Evolutionary conservation across 306 rosid species (phyloP).

Genomic region (Citrullus mucosospermus): DNA sequence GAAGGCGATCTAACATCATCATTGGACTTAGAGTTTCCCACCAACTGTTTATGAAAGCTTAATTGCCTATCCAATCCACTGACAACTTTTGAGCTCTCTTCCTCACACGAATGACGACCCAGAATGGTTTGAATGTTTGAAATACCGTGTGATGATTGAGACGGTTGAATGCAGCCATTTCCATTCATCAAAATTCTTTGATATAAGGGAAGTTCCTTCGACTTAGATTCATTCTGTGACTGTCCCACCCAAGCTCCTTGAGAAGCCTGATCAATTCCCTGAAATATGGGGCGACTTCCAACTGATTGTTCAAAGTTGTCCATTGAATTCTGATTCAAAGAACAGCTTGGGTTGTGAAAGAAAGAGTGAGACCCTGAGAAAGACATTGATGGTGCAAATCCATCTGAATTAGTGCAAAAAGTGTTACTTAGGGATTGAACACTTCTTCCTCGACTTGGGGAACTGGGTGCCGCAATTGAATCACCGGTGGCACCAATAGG

Average conservation of each 20-base stretch:
- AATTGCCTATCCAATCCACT: conserved; percentile 72
- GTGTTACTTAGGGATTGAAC: conserved; percentile 75
- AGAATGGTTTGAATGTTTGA: conserved; percentile 52
- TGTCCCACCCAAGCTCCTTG: conserved; percentile 67
- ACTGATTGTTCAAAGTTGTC: conserved; percentile 85
- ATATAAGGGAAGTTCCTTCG: conserved; percentile 52
- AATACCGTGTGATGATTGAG: conserved; percentile 50
- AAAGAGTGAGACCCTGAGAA: conserved; percentile 92
- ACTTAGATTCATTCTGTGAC: conserved; percentile 62
- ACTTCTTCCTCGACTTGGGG: conserved; percentile 77
- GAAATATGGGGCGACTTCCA: conserved; percentile 84
- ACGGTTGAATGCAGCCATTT: conserved; percentile 48
- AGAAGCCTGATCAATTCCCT: conserved; percentile 59
- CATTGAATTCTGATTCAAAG: conserved; percentile 70
- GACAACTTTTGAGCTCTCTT: conserved; percentile 60
- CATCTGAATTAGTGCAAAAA: conserved; percentile 69
- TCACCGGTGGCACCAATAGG: conserved; percentile 68
- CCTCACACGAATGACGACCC: conserved; percentile 50
- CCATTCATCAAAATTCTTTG: conserved; percentile 45
- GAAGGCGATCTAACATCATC: conserved; percentile 78
- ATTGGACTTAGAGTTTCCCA: conserved; percentile 62
- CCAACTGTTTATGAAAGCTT: conserved; percentile 73
- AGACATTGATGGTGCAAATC: conserved; percentile 84
- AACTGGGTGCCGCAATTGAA: conserved; percentile 46
- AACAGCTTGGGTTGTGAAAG: conserved; percentile 93